These are phyloP conservation scores for Leptosphaerulina australis DNA, from an alignment of 2,329 filamentous ascomycete species.

Conservation along the genomic window DNA sequence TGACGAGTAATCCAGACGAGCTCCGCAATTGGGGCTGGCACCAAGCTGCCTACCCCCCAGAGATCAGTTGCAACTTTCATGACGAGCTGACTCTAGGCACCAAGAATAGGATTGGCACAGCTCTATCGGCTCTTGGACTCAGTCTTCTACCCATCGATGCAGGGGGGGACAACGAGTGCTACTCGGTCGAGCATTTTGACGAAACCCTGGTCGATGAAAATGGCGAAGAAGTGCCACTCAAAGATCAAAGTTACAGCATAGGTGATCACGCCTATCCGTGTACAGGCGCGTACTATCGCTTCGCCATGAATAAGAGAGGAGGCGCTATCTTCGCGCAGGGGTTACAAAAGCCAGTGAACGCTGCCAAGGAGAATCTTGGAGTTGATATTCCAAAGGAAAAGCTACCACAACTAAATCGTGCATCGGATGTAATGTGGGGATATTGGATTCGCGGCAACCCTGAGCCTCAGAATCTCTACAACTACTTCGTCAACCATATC, in stretches of 20 bases:
- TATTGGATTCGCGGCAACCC: constrained; percentile 13
- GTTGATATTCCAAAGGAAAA: not conserved
- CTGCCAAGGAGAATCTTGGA: not conserved
- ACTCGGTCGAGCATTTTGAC: constrained; percentile 18
- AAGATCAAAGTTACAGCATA: constrained; percentile 18
- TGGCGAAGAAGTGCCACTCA: not conserved
- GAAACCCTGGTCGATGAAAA: constrained; percentile 1
- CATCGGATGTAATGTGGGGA: constrained; percentile 21
- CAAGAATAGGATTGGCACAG: not conserved
- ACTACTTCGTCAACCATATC: constrained; percentile 16
- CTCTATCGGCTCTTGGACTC: constrained; percentile 9
- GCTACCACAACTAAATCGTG: constrained; percentile 5
- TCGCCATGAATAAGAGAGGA: constrained; percentile 10
- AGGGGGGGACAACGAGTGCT: constrained; percentile 18
- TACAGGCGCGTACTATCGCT: constrained; percentile 12
- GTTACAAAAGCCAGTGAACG: not conserved
- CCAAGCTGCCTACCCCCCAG: not conserved
- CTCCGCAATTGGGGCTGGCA: constrained; percentile 21
- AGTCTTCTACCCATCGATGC: not conserved
- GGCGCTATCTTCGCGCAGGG: constrained; percentile 7
- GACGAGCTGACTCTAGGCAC: not conserved
- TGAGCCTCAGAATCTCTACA: constrained; percentile 7
- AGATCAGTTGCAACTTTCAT: constrained; percentile 5
- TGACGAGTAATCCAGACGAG: not conserved
- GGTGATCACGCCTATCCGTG: constrained; percentile 6